Evolutionary conservation across 139 green algal genomes (phyloP).

Genomic region (Ettlia oleoabundans): DNA sequence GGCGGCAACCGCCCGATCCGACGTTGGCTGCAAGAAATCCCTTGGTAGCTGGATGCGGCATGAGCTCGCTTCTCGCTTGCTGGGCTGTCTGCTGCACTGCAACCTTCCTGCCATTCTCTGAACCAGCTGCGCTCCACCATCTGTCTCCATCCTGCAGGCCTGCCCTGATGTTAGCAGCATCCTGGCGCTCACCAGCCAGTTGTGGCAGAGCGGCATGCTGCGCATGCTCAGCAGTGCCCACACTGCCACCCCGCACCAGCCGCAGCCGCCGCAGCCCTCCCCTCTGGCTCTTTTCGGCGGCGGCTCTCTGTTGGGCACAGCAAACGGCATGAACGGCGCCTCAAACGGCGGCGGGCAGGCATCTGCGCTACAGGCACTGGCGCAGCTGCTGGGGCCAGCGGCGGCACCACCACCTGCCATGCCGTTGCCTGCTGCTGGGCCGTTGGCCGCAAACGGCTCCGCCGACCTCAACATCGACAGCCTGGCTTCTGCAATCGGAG

Average conservation of each 20-base stretch:
- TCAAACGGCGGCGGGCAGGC: too few species aligned
- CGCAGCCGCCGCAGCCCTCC: background rate
- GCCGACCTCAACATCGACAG: too few species aligned
- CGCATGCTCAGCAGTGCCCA: conserved; percentile 17
- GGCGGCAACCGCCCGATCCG: too few species aligned
- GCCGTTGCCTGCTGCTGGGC: too few species aligned
- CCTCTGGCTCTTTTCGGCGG: background rate
- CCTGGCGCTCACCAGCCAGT: conserved; percentile 28
- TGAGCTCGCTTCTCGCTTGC: too few species aligned
- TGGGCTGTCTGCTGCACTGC: background rate
- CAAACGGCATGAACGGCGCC: too few species aligned
- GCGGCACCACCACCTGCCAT: too few species aligned
- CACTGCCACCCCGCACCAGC: background rate
- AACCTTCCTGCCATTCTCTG: background rate
- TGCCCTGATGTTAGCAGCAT: conserved; percentile 23
- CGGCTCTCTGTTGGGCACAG: background rate
- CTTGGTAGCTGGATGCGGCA: too few species aligned
- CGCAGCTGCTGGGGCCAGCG: background rate
- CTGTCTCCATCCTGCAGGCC: background rate
- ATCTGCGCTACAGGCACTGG: background rate
- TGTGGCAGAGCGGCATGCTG: conserved; percentile 35
- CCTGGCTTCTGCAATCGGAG: too few species aligned
- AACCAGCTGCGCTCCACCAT: background rate
- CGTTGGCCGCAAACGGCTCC: too few species aligned
- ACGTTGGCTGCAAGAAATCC: too few species aligned